phyloP scores from a whole-genome alignment of 331 rosid species.

The Cydonia oblonga region DNA sequence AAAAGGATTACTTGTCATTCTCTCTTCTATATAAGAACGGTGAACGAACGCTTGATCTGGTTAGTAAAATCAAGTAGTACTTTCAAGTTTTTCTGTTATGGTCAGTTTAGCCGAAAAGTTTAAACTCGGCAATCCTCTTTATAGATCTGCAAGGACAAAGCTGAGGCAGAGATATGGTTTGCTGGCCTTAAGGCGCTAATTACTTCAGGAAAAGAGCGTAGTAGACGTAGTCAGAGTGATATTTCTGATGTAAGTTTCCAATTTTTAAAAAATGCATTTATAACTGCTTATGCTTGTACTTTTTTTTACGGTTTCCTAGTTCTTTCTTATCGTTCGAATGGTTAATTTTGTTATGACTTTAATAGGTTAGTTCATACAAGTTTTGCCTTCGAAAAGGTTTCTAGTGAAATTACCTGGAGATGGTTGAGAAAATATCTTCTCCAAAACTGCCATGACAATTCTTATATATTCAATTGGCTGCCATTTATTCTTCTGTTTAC shows the following conservation, averaged over 20 bases:
- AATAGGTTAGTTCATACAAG: neutral
- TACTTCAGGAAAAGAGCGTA: conserved; percentile 30
- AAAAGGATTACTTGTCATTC: conserved; percentile 80
- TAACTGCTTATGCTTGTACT: neutral
- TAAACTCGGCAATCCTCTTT: conserved; percentile 14
- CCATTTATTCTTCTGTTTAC: neutral
- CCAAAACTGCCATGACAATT: neutral
- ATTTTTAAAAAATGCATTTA: conserved; percentile 2
- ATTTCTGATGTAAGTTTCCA: conserved; percentile 46
- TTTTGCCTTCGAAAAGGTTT: neutral
- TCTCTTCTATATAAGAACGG: conserved; percentile 67
- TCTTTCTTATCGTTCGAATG: neutral
- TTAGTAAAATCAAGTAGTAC: conserved; percentile 25
- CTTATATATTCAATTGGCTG: neutral
- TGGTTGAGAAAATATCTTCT: neutral
- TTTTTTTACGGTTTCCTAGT: neutral
- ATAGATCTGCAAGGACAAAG: conserved; percentile 91
- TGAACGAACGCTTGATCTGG: conserved; percentile 90
- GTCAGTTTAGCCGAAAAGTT: conserved; percentile 1
- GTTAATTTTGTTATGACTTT: neutral
- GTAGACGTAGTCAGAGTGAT: conserved; percentile 45
- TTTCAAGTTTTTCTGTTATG: neutral
- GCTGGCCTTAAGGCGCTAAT: conserved; percentile 64
- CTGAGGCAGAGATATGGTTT: conserved; percentile 79
- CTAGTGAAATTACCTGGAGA: neutral